A percentile compares a stretch with the other conserved stretches of the same genome.
These are phyloP conservation scores for Neofusicoccum cordaticola DNA, from an alignment of 2,329 filamentous ascomycete species.

Conservation along the genomic window DNA sequence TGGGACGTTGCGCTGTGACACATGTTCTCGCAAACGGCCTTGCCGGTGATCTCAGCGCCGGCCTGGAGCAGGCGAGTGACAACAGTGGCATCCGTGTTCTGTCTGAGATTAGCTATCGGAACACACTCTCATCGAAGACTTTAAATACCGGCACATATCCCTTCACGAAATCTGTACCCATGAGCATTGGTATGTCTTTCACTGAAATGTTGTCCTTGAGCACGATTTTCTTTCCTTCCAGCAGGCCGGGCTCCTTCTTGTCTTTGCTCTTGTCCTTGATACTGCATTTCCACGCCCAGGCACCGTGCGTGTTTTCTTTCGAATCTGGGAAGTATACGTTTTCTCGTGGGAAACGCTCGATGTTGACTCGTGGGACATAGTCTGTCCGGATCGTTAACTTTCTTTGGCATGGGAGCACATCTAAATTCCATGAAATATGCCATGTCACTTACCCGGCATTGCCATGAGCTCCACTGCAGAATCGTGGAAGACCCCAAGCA, in stretches of 20 bases:
- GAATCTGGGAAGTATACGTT: not conserved
- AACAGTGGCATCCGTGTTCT: constrained; percentile 30
- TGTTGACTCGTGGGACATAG: constrained; percentile 32
- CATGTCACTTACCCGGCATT: constrained; percentile 26
- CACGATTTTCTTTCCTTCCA: constrained; percentile 36
- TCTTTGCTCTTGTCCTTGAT: constrained; percentile 29
- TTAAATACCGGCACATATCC: constrained; percentile 22
- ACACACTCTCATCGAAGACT: not conserved
- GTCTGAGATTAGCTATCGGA: not conserved
- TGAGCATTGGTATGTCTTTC: constrained; percentile 31
- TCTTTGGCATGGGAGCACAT: not conserved
- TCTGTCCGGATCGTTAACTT: constrained; percentile 20
- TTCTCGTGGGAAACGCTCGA: constrained; percentile 35
- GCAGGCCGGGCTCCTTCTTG: constrained; percentile 23
- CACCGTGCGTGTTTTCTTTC: constrained; percentile 35
- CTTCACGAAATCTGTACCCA: constrained; percentile 30
- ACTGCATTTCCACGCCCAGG: constrained; percentile 45
- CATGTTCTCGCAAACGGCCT: constrained; percentile 33
- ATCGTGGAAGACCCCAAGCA: constrained; percentile 41
- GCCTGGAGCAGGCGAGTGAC: constrained; percentile 30
- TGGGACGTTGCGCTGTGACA: constrained; percentile 32
- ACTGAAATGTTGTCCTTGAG: constrained; percentile 35
- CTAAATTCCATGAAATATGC: too few relatives aligned
- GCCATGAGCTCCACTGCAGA: constrained; percentile 37
- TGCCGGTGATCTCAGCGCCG: constrained; percentile 28